Base-by-base conservation (phyloP, 2,329 filamentous ascomycete species). In the Penicillium sp. region DNA sequence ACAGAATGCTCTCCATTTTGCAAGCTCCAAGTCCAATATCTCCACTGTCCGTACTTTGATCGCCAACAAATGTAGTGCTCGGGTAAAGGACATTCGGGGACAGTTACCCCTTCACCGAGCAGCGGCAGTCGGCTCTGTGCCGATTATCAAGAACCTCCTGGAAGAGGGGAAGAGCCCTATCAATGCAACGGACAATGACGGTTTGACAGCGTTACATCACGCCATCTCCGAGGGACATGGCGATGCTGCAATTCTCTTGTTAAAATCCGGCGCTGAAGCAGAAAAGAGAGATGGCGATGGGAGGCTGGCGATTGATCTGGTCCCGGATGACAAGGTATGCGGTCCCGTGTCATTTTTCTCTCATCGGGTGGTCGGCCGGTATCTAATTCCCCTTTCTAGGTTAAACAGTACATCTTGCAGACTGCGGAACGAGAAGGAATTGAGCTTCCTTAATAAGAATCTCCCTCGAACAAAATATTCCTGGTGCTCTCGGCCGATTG, bases 21-120 rank as follows among this genome's bases (percentile, higher is more conserved):
- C 89, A 33, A 84, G 87, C 10, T 95, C 89, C 20, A 98, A 98
- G 67, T 81, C 80, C 57, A 90, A 94, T 60, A 72, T 96, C 30
- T 87, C 94, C 49, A 76, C 86, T 5, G 88, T 88, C 17, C 83
- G 83, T 33, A 81, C 80, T 42, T 78, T 98, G n/a, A 69, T 98
- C 26, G 75, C 78, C 13, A 76, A 81, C 54, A 84, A 86, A 42
- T 91, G 88, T 9, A 88, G 84, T 4, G 80, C 89, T 1, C 76
- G 91, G 17, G 76, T 90, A 2, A 87, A 87, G 49, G 93, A 98
- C 62, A 86, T 80, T 58, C 79, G 89, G 19, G 87, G 87, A n/a
- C 91, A 96, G 62, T 81, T 96, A 41, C 79, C 94, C 5, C 77
- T 98, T 17, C 94, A 98, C 66, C 81, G 93, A 13, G 93, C 93